A percentile compares a stretch with the other conserved stretches of the same genome.
Conservation (phyloP, 805 yeast species). For the Candida maesae region DNA sequence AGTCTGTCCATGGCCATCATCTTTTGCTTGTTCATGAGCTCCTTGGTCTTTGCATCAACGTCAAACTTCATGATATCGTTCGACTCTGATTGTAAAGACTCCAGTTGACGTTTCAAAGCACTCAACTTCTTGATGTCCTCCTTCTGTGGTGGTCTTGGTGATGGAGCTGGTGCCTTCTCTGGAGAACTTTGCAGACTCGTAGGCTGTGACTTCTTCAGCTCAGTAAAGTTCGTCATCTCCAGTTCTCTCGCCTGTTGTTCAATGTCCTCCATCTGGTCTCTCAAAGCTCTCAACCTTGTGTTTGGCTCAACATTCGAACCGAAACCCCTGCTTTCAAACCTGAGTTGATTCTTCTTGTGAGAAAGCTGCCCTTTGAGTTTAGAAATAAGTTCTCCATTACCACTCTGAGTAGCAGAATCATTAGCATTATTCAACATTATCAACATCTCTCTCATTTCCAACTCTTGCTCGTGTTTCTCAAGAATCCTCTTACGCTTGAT, state of each 20-base stretch:
- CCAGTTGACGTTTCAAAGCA: slow-evolving; percentile 51
- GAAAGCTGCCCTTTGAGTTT: slow-evolving; percentile 37
- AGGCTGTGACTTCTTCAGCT: slow-evolving; percentile 28
- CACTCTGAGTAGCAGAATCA: slow-evolving; percentile 27
- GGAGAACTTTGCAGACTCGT: slow-evolving; percentile 20
- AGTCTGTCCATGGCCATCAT: slow-evolving; percentile 68
- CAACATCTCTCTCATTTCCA: slow-evolving; percentile 71
- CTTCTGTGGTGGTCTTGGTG: slow-evolving; percentile 34
- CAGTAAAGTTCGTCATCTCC: slow-evolving; percentile 81
- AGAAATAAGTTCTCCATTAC: slow-evolving; percentile 33
- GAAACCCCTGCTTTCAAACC: slow-evolving; percentile 41
- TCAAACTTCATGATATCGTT: slow-evolving; percentile 72
- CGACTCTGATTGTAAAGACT: slow-evolving; percentile 65
- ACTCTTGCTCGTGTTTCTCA: slow-evolving; percentile 73
- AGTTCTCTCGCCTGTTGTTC: slow-evolving; percentile 82
- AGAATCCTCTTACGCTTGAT: slow-evolving; percentile 48
- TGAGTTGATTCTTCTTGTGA: slow-evolving; percentile 38
- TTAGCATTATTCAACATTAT: slow-evolving; percentile 52
- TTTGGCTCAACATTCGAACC: slow-evolving; percentile 69
- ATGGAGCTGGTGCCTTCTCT: slow-evolving; percentile 23
- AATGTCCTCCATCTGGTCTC: slow-evolving; percentile 81
- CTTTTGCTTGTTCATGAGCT: slow-evolving; percentile 50
- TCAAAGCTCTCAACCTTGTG: slow-evolving; percentile 63
- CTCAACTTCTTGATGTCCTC: slow-evolving; percentile 56
- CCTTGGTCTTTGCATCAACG: slow-evolving; percentile 33